A percentile compares a stretch with the other conserved stretches of the same genome.
phyloP scores from a whole-genome alignment of 495 filamentous ascomycete species.

The Penicillium coprophilum region DNA sequence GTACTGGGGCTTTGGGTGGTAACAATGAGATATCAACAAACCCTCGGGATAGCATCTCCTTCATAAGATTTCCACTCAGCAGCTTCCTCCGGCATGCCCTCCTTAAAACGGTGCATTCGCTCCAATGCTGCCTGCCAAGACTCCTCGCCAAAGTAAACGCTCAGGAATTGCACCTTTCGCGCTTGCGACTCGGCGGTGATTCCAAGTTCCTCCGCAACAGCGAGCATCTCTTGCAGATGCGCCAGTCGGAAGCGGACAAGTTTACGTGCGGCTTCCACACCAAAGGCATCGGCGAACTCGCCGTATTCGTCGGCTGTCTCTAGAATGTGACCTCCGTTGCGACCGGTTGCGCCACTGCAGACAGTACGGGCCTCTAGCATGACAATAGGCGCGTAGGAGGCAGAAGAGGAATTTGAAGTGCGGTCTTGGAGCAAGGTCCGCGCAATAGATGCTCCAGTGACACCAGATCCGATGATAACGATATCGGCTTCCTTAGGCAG shows the following conservation, averaged over 20 bases:
- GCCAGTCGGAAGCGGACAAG: slow-evolving; percentile 31
- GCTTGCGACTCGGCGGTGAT: slow-evolving; percentile 27
- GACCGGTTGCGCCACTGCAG: slow-evolving; percentile 78
- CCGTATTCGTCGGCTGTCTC: slow-evolving; percentile 31
- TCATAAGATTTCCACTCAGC: slow-evolving; percentile 31
- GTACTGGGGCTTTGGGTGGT: neutral
- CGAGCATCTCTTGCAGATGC: slow-evolving; percentile 34
- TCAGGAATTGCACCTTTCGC: slow-evolving; percentile 36
- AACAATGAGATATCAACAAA: slow-evolving; percentile 6
- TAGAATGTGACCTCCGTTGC: slow-evolving; percentile 48
- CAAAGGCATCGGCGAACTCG: slow-evolving; percentile 25
- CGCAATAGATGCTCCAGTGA: slow-evolving; percentile 68
- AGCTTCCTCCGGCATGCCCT: slow-evolving; percentile 33
- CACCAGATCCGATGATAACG: slow-evolving; percentile 71
- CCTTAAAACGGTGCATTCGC: slow-evolving; percentile 27
- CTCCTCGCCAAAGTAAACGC: slow-evolving; percentile 31
- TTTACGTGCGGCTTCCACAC: slow-evolving; percentile 28
- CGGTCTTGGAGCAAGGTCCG: slow-evolving; percentile 53
- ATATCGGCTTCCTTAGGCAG: slow-evolving; percentile 61
- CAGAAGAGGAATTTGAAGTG: slow-evolving; percentile 24
- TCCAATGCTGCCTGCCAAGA: slow-evolving; percentile 26
- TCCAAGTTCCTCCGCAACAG: slow-evolving; percentile 32
- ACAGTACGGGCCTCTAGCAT: slow-evolving; percentile 79
- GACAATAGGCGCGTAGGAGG: slow-evolving; percentile 47
- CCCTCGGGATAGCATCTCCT: slow-evolving; percentile 25